phyloP scores from a whole-genome alignment of 192 early-diverging fungal species.

The Coemansia sp. region DNA sequence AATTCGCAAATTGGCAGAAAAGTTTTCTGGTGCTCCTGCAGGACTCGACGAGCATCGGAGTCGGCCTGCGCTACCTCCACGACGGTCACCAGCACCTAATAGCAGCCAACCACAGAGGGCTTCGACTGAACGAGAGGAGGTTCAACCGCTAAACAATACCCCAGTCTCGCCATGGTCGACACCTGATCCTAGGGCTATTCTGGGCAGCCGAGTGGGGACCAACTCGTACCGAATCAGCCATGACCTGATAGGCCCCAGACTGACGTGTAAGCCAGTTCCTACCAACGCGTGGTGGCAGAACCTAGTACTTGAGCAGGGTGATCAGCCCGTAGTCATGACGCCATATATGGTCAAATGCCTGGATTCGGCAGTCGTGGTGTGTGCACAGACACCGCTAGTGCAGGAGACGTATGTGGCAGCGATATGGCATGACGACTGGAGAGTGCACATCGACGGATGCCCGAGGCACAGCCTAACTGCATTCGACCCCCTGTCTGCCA shows the following conservation, averaged over 20 bases:
- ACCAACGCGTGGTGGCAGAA: slow-evolving; percentile 59
- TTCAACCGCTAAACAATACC: background rate
- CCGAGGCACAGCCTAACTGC: slow-evolving; percentile 12
- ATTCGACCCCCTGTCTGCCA: slow-evolving; percentile 43
- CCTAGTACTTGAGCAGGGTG: slow-evolving; percentile 38
- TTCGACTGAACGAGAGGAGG: background rate
- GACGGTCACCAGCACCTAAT: background rate
- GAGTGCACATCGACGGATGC: slow-evolving; percentile 14
- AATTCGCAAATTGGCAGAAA: slow-evolving; percentile 26
- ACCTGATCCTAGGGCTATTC: background rate
- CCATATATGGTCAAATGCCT: slow-evolving; percentile 49
- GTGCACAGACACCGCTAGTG: slow-evolving; percentile 28
- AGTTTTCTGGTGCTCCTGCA: slow-evolving; percentile 14
- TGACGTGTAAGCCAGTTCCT: slow-evolving; percentile 19
- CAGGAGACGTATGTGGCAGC: slow-evolving; percentile 25
- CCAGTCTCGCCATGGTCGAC: slow-evolving; percentile 14
- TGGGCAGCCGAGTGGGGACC: slow-evolving; percentile 9
- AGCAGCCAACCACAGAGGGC: background rate
- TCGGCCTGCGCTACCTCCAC: background rate
- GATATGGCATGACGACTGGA: slow-evolving; percentile 47
- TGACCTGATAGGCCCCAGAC: slow-evolving; percentile 14
- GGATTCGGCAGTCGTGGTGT: slow-evolving; percentile 14
- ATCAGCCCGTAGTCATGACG: slow-evolving; percentile 39
- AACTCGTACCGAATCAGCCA: slow-evolving; percentile 29
- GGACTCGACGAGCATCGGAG: background rate